Evolutionary conservation across 2,329 filamentous ascomycete genomes (phyloP).

Genomic region (Exophiala sp.): DNA sequence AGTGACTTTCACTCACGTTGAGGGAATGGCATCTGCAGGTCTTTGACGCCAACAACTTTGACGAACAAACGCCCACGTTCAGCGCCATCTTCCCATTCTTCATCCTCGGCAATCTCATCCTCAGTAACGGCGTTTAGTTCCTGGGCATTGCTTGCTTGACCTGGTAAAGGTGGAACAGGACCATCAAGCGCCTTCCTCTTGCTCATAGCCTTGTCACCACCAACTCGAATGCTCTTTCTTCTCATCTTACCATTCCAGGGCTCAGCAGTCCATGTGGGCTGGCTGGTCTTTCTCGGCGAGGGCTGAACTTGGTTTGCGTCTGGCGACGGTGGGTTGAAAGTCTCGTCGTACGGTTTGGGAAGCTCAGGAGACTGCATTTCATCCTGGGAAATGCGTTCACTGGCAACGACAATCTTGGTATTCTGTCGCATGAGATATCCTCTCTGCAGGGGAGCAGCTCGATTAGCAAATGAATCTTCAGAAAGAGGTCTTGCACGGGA

Average conservation of each 20-base stretch:
- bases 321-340: constrained; percentile 31
- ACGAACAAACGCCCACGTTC: constrained; percentile 92
- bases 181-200: constrained; percentile 61
- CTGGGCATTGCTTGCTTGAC: constrained; percentile 76
- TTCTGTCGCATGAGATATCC: constrained; percentile 98
- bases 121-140: constrained; percentile 66
- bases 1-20: constrained; percentile 63
- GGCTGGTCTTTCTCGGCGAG: constrained; percentile 73
- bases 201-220: constrained; percentile 51
- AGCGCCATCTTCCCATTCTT: constrained; percentile 66
- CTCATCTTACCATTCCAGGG: constrained; percentile 86
- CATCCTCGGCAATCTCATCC: constrained; percentile 58
- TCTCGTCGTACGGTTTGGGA: constrained; percentile 39
- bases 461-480: constrained; percentile 58
- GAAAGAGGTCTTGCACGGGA: constrained; percentile 9
- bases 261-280: constrained; percentile 93
- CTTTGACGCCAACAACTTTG: constrained; percentile 97
- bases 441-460: constrained; percentile 68
- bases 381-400: constrained; percentile 64
- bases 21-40: constrained; percentile 85
- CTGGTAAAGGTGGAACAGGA: constrained; percentile 76
- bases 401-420: constrained; percentile 94
- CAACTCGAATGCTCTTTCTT: constrained; percentile 60
- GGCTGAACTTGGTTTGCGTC: constrained; percentile 31
- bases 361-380: constrained; percentile 32